Conservation (phyloP, 768 basidiomycete species). For the Naganishia friedmannii region DNA sequence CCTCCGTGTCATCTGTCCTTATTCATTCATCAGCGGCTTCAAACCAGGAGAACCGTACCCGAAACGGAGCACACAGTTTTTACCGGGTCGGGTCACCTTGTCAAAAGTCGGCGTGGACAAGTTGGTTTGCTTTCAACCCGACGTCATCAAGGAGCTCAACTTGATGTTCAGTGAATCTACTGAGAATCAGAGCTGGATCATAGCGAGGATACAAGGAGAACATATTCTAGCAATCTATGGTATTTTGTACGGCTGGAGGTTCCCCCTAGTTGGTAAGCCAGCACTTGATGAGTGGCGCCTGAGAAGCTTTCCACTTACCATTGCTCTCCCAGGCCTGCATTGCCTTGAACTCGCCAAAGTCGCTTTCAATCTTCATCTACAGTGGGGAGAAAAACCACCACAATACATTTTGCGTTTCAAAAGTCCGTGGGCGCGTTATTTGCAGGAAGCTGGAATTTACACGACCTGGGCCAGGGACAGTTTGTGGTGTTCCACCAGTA, state of each 20-base stretch:
- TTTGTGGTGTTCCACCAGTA: slow-evolving; percentile 6
- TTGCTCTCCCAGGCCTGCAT: slow-evolving; percentile 24
- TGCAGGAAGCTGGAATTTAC: slow-evolving; percentile 25
- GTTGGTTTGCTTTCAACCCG: slow-evolving; percentile 24
- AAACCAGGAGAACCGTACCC: background rate
- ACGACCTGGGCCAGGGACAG: slow-evolving; percentile 23
- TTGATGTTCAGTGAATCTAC: slow-evolving; percentile 25
- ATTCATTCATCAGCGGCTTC: background rate
- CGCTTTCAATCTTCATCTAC: slow-evolving; percentile 20
- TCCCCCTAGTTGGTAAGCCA: slow-evolving; percentile 31
- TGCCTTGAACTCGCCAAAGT: slow-evolving; percentile 28
- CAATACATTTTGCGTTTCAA: background rate
- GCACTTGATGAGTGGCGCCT: background rate
- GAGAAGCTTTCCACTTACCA: background rate
- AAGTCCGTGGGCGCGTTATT: background rate
- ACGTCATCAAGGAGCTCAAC: slow-evolving; percentile 28
- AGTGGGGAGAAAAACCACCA: background rate
- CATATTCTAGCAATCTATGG: slow-evolving; percentile 31
- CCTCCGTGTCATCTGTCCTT: background rate
- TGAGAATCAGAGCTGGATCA: slow-evolving; percentile 12
- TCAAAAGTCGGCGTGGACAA: slow-evolving; percentile 9
- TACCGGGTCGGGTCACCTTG: slow-evolving; percentile 15
- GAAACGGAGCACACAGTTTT: background rate
- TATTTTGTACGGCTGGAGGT: slow-evolving; percentile 29
- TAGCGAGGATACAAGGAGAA: slow-evolving; percentile 18